A percentile compares a stretch with the other conserved stretches of the same genome.
These are phyloP conservation scores for Neurospora tetraspora DNA, from an alignment of 495 filamentous ascomycete species.

Conservation along the genomic window DNA sequence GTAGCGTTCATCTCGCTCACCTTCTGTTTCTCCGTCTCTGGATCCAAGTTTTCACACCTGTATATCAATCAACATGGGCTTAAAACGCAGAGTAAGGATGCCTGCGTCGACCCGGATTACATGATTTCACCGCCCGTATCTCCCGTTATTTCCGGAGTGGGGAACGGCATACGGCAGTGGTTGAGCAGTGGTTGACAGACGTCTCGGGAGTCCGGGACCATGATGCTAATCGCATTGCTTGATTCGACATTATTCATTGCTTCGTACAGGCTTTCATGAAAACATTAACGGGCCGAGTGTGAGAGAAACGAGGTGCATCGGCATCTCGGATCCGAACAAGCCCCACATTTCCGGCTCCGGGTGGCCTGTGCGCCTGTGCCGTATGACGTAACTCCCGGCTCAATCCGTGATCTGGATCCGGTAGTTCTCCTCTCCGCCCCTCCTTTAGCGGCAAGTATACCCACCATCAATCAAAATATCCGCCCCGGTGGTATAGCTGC, in stretches of 20 bases:
- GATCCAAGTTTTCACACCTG: neutral
- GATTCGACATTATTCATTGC: neutral
- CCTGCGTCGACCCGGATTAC: neutral
- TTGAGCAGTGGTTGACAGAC: neutral
- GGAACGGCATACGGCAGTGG: neutral
- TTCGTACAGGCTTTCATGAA: neutral
- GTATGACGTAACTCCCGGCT: neutral
- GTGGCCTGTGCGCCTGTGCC: neutral
- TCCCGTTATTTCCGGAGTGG: neutral
- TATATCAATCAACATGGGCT: neutral
- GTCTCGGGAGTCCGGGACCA: neutral
- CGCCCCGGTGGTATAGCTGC: constrained; percentile 42
- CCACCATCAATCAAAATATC: constrained; percentile 50
- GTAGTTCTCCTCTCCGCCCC: neutral
- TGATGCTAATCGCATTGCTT: neutral
- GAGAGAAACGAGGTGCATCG: neutral
- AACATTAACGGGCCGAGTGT: neutral
- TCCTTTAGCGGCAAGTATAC: constrained; percentile 31
- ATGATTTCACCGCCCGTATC: neutral
- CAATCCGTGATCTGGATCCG: neutral
- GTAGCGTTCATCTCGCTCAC: constrained; percentile 27
- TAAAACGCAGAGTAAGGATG: neutral
- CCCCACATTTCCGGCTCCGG: neutral
- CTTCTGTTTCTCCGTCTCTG: constrained; percentile 24
- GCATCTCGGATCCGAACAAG: neutral